A percentile compares a stretch with the other conserved stretches of the same genome.
Conservation (phyloP, 495 filamentous ascomycete species). For the Polyplosphaeria fusca region DNA sequence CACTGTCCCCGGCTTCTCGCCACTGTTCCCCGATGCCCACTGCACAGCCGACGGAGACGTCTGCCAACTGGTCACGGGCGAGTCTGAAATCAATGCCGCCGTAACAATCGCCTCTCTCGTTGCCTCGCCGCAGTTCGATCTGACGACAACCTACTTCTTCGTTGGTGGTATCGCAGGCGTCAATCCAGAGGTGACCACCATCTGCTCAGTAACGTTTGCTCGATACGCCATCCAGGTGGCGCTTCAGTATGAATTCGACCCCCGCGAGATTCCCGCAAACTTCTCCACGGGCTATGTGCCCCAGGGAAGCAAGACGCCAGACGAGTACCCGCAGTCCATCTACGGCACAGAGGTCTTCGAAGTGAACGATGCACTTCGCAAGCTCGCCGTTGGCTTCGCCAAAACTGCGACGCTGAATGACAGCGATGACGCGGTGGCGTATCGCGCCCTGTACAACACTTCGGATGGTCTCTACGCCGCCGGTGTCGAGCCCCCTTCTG, state of each 20-base stretch:
- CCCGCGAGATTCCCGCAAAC: slow-evolving; percentile 63
- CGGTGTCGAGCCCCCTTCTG: slow-evolving; percentile 52
- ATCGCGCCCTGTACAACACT: slow-evolving; percentile 55
- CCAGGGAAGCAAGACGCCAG: slow-evolving; percentile 52
- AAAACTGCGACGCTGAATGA: slow-evolving; percentile 55
- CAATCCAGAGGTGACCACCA: slow-evolving; percentile 63
- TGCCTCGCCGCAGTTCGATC: slow-evolving; percentile 60
- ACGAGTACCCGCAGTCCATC: slow-evolving; percentile 59
- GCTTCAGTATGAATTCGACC: slow-evolving; percentile 71
- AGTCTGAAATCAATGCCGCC: slow-evolving; percentile 70
- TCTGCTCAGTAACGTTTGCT: slow-evolving; percentile 62
- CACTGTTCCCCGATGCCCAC: slow-evolving; percentile 61
- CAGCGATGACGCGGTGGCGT: slow-evolving; percentile 50
- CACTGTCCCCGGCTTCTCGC: slow-evolving; percentile 63
- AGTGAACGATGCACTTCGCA: slow-evolving; percentile 60
- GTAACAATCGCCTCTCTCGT: slow-evolving; percentile 57
- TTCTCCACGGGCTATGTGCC: slow-evolving; percentile 67
- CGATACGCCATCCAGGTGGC: slow-evolving; percentile 69
- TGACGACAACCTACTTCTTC: slow-evolving; percentile 66
- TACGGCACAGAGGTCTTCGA: slow-evolving; percentile 81
- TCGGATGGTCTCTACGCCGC: slow-evolving; percentile 44
- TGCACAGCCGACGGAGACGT: slow-evolving; percentile 57
- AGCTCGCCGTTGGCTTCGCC: slow-evolving; percentile 56
- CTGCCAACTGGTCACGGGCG: slow-evolving; percentile 61
- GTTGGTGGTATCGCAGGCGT: slow-evolving; percentile 70